Evolutionary conservation across 164 flowering plant genomes (phyloP).

Genomic region (grape (Vitis vinifera)): ASM3070453v1 NC_081808.1:22994001-22994500

Average conservation of each 20-base stretch:
- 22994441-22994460: conserved; percentile 28
- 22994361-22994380: conserved; percentile 17
- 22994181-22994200: no score
- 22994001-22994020: conserved; percentile 39
- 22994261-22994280: no score
- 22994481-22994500: conserved; percentile 45
- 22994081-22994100: conserved; percentile 24
- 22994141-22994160: conserved; percentile 9
- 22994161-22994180: conserved; percentile 13
- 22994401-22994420: conserved; percentile 40
- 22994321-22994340: background rate
- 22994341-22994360: conserved; percentile 3
- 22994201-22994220: no score
- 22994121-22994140: conserved; percentile 20
- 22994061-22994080: conserved; percentile 26
- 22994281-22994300: no score
- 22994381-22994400: conserved; percentile 42
- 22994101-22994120: conserved; percentile 21
- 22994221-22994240: no score
- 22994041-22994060: conserved; percentile 25
- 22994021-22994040: conserved; percentile 36
- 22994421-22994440: conserved; percentile 23
- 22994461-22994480: conserved; percentile 50
- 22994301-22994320: no score
- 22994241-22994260: no score